phyloP scores from a whole-genome alignment of 495 filamentous ascomycete genomes.

The Trichoderma asperelloides region DNA sequence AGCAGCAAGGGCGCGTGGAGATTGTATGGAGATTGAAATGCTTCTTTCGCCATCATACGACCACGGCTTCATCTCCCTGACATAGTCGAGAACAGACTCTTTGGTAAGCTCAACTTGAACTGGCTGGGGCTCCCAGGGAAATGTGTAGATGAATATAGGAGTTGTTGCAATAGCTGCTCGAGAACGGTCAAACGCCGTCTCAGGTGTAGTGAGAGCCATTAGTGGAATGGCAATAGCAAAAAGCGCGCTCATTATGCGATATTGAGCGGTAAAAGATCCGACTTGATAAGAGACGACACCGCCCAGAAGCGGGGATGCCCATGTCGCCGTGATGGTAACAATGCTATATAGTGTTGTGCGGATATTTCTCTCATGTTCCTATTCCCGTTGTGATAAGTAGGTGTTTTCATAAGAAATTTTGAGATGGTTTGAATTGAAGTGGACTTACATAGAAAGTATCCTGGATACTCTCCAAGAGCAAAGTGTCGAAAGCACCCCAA shows the following conservation, averaged over 20 bases:
- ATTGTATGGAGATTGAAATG: constrained; percentile 25
- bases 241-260: constrained; percentile 38
- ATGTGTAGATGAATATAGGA: constrained; percentile 21
- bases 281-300: constrained; percentile 31
- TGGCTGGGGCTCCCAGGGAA: constrained; percentile 23
- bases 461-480: constrained; percentile 36
- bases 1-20: constrained; percentile 33
- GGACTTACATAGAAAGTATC: constrained; percentile 44
- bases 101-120: constrained; percentile 22
- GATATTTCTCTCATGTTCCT: constrained; percentile 40
- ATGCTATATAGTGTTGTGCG: constrained; percentile 30
- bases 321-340: constrained; percentile 34
- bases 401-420: neutral
- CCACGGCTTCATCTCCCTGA: constrained; percentile 30
- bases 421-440: neutral
- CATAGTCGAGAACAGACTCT: constrained; percentile 23
- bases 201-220: constrained; percentile 36
- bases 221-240: constrained; percentile 35
- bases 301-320: constrained; percentile 41
- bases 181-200: constrained; percentile 37
- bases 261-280: constrained; percentile 33
- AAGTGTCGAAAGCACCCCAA: constrained; percentile 44
- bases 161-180: constrained; percentile 20
- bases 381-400: constrained; percentile 13
- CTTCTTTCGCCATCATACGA: constrained; percentile 23